A percentile compares a stretch with the other conserved stretches of the same genome.
Conservation (phyloP, 208 protist genomes). For the Crithidia fasciculata region DNA sequence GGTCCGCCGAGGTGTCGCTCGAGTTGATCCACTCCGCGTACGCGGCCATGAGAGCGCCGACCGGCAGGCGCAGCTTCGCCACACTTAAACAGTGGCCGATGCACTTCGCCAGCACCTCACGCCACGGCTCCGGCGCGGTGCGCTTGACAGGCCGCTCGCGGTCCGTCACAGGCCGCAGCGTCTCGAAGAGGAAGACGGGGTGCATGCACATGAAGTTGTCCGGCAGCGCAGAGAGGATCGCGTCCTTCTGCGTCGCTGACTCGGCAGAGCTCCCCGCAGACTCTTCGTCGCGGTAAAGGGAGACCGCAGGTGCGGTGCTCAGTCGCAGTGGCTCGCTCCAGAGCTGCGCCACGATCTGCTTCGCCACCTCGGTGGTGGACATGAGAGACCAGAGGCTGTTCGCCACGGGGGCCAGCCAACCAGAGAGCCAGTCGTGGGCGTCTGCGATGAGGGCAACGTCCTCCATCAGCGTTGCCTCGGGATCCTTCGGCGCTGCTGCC, state of each 20-base stretch:
- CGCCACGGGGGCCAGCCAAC: constrained; percentile 25
- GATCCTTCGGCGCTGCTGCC: constrained; percentile 5
- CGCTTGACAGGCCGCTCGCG: neutral
- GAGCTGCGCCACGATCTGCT: constrained; percentile 32
- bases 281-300: constrained; percentile 10
- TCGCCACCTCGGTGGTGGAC: constrained; percentile 33
- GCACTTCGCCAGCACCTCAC: constrained; percentile 20
- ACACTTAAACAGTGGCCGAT: constrained; percentile 50
- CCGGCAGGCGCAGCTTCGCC: constrained; percentile 54
- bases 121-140: constrained; percentile 15
- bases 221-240: constrained; percentile 25
- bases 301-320: neutral
- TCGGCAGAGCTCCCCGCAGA: neutral
- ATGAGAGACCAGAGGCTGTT: constrained; percentile 22
- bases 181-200: constrained; percentile 41
- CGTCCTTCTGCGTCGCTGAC: neutral
- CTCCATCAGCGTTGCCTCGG: constrained; percentile 22
- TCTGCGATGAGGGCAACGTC: constrained; percentile 20
- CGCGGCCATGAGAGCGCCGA: constrained; percentile 53
- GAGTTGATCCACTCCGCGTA: constrained; percentile 58
- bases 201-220: constrained; percentile 43
- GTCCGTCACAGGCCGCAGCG: constrained; percentile 18
- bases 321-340: constrained; percentile 31
- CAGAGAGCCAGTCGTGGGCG: constrained; percentile 33
- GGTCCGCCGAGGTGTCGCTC: constrained; percentile 16